Conservation (phyloP, 78 protist genomes). For the Neovahlkampfia damariscottae region DNA sequence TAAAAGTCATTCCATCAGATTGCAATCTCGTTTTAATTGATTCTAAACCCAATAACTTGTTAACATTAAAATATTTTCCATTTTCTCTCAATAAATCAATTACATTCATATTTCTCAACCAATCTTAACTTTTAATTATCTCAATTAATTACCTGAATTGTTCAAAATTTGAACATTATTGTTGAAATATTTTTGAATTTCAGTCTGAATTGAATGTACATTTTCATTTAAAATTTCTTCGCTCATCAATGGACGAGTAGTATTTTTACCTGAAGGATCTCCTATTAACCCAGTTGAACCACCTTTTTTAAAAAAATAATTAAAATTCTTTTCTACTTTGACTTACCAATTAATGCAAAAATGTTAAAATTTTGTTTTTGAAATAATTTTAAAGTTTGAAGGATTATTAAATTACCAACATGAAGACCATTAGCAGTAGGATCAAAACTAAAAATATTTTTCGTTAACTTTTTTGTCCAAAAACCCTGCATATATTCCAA, state of each 20-base stretch:
- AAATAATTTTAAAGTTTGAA: constrained; percentile 51
- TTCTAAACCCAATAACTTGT: constrained; percentile 21
- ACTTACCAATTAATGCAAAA: constrained; percentile 30
- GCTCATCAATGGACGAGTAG: constrained; percentile 38
- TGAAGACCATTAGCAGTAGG: constrained; percentile 79
- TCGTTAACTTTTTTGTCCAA: too few species aligned
- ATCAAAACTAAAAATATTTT: too few species aligned
- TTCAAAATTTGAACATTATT: too few species aligned
- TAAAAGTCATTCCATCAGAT: constrained; percentile 39
- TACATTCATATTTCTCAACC: constrained; percentile 28
- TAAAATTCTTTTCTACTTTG: background rate
- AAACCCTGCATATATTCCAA: too few species aligned
- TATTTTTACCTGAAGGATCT: constrained; percentile 68
- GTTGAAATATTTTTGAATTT: background rate
- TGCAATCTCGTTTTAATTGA: constrained; percentile 13
- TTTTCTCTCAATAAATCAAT: constrained; percentile 5
- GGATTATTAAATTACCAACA: constrained; percentile 56
- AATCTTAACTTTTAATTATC: constrained; percentile 58
- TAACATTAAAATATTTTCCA: constrained; percentile 28
- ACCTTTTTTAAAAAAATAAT: constrained; percentile 22
- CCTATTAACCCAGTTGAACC: constrained; percentile 80
- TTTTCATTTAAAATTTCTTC: background rate
- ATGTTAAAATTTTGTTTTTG: background rate
- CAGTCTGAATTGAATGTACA: background rate
- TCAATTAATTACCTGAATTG: too few species aligned